Evolutionary conservation across 768 basidiomycete genomes (phyloP).

Genomic region (Xerocomus spinulosus): DNA sequence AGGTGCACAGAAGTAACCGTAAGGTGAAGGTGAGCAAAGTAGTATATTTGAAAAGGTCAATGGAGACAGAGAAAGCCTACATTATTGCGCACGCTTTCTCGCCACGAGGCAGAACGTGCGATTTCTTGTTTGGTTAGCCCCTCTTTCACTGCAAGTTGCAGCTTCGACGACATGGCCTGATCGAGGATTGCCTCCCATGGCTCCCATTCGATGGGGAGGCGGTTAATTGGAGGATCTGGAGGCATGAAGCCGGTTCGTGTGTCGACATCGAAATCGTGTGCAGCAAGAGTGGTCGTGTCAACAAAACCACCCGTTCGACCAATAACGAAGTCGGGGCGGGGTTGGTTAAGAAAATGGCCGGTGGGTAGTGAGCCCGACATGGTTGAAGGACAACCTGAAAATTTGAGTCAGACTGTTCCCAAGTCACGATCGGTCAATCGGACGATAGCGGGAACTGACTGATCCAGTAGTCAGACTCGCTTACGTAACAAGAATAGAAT

Average conservation of each 20-base stretch:
- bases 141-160: slow-evolving; percentile 54
- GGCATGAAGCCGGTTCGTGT: slow-evolving; percentile 91
- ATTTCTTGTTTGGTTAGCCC: slow-evolving; percentile 36
- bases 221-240: slow-evolving; percentile 59
- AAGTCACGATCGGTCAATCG: too few relatives aligned
- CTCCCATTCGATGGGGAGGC: slow-evolving; percentile 61
- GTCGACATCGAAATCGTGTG: slow-evolving; percentile 91
- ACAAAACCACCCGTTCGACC: slow-evolving; percentile 23
- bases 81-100: slow-evolving; percentile 41
- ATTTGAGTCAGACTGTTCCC: not conserved
- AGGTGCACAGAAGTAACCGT: not conserved
- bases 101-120: slow-evolving; percentile 48
- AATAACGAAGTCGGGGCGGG: slow-evolving; percentile 30
- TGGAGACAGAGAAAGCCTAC: slow-evolving; percentile 32
- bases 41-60: not conserved
- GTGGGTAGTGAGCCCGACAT: slow-evolving; percentile 17
- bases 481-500: too few relatives aligned
- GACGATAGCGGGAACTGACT: too few relatives aligned
- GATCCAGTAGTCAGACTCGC: too few relatives aligned
- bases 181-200: slow-evolving; percentile 67
- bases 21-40: not conserved
- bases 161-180: slow-evolving; percentile 40
- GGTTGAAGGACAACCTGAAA: not conserved
- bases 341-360: slow-evolving; percentile 34
- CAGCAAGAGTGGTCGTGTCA: slow-evolving; percentile 64